Evolutionary conservation across 352 stramenopile species (phyloP).

Genomic region (Globisporangium cystogenes): DNA sequence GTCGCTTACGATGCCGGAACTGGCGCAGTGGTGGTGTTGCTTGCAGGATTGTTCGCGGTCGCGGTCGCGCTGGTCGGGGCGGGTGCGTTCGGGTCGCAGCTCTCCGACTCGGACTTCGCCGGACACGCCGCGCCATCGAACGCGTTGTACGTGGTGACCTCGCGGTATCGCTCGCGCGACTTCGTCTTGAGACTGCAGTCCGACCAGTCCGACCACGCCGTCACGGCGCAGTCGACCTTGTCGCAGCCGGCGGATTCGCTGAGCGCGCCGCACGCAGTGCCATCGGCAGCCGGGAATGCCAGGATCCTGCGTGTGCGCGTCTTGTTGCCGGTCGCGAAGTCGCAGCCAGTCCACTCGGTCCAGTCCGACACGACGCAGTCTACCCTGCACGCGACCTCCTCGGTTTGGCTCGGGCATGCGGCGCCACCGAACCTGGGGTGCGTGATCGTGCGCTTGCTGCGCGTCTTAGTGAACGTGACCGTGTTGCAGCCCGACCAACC

Average conservation of each 20-base stretch:
- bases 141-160: conserved; percentile 22
- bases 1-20: no score
- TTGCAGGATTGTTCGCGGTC: neutral
- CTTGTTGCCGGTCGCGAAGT: conserved; percentile 38
- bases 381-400: conserved; percentile 28
- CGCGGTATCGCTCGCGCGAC: conserved; percentile 20
- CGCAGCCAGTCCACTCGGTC: conserved; percentile 39
- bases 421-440: conserved; percentile 28
- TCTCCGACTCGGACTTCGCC: conserved; percentile 18
- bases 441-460: conserved; percentile 18
- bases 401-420: conserved; percentile 16
- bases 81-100: conserved; percentile 17
- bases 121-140: conserved; percentile 30
- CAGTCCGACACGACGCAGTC: conserved; percentile 46
- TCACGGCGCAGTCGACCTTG: conserved; percentile 30
- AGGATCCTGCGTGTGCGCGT: conserved; percentile 31
- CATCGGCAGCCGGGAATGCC: conserved; percentile 19
- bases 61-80: neutral
- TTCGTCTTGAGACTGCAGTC: conserved; percentile 47
- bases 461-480: conserved; percentile 22
- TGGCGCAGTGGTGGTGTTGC: neutral
- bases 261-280: conserved; percentile 17
- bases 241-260: conserved; percentile 29
- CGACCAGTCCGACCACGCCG: conserved; percentile 42
- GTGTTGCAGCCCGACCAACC: conserved; percentile 43